Conservation (phyloP, 345 rosid species). For the Eucalyptus regnans region DNA sequence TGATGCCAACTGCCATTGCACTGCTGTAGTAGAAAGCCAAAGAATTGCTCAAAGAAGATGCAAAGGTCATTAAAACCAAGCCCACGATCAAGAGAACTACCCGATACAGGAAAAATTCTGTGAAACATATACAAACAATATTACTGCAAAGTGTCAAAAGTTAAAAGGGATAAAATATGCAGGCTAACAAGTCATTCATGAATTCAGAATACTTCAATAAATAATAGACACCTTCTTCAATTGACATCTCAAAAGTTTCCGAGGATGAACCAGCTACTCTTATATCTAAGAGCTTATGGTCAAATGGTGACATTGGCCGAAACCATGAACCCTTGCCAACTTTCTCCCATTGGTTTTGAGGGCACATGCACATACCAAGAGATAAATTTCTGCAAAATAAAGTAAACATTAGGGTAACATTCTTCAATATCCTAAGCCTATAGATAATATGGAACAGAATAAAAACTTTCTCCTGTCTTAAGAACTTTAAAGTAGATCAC, state of each 20-base stretch:
- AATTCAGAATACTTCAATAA: not conserved
- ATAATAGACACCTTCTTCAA: constrained; percentile 42
- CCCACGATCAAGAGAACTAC: constrained; percentile 53
- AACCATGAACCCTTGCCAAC: constrained; percentile 63
- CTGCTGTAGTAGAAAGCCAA: constrained; percentile 78
- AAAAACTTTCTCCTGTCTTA: not conserved
- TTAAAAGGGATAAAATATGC: not conserved
- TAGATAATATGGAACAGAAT: not conserved
- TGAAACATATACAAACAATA: constrained; percentile 1
- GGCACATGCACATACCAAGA: constrained; percentile 69
- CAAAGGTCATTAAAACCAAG: constrained; percentile 42
- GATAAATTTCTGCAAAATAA: constrained; percentile 58
- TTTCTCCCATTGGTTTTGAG: constrained; percentile 70
- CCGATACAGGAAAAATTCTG: constrained; percentile 61
- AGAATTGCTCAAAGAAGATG: constrained; percentile 66
- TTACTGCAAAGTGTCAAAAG: not conserved
- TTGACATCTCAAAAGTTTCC: constrained; percentile 35
- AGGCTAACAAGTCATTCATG: not conserved
- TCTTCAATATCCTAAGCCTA: not conserved
- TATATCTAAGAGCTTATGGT: constrained; percentile 62
- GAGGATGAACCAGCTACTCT: constrained; percentile 32
- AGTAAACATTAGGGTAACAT: not conserved
- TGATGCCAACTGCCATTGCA: constrained; percentile 82
- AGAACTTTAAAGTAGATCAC: not conserved
- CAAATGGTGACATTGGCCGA: constrained; percentile 83